A percentile compares a stretch with the other conserved stretches of the same genome.
Conservation (phyloP, 148 eudicot genomes). For the Rhododendron kiyosumense region DNA sequence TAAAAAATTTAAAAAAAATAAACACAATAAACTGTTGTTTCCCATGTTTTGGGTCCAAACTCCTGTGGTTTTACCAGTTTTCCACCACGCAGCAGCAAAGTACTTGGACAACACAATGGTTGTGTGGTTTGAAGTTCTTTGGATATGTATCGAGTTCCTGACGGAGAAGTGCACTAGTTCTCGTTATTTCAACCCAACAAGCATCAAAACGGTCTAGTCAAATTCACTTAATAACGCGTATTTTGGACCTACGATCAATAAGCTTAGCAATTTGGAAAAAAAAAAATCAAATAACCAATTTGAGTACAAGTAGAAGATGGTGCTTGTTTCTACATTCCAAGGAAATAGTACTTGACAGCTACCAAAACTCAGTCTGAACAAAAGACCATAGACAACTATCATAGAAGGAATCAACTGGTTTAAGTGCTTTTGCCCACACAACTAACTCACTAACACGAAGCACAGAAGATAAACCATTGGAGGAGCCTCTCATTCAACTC, state of each 20-base stretch:
- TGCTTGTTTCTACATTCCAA: neutral
- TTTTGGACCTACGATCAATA: neutral
- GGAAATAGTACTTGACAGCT: neutral
- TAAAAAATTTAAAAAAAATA: no score
- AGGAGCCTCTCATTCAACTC: conserved; percentile 13
- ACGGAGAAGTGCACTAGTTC: neutral
- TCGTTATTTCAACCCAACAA: neutral
- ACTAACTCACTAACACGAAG: neutral
- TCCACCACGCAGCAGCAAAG: neutral
- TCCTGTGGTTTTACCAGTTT: neutral
- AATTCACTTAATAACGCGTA: neutral
- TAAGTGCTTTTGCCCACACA: neutral
- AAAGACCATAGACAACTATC: neutral
- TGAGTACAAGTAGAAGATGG: neutral
- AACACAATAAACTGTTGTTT: no score
- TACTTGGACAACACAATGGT: neutral
- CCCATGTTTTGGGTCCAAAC: no score
- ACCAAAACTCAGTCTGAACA: neutral
- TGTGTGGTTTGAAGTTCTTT: neutral
- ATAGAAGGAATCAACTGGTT: neutral
- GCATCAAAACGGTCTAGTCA: neutral
- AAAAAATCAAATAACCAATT: neutral
- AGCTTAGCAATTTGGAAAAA: neutral
- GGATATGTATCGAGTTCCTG: no score
- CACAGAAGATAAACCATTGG: neutral